Base-by-base conservation (phyloP, 148 eudicot species). In the Drosera capensis region DNA sequence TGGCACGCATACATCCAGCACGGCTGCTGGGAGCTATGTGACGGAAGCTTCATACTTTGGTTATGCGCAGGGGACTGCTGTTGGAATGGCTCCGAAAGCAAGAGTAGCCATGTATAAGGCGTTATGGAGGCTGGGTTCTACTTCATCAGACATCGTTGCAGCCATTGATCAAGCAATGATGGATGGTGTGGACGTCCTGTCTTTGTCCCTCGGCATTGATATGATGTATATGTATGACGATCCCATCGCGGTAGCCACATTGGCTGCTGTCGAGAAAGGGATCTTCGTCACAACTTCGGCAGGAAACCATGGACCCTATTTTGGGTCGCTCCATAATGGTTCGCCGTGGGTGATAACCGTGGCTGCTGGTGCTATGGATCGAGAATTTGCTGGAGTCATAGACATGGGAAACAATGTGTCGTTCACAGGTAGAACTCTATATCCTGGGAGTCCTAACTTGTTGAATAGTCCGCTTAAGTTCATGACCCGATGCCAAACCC, bases 1-100 rank as follows among this genome's bases (percentile, higher is more conserved):
- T 12, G 95, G 86, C 8, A 78, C 86, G 11, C 95, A 80, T 56
- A 86, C 86, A 0, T 76, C 86, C 1, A 77, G 92, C 2, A 80
- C 78, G 1, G 77, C 73, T 0, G 85, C 73, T 1, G 82, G 74
- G 15, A 53, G 30, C 1, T 34, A 48, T 7, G 72, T 62, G 16
- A 23, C 23, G 6, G 57, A 58, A 9, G 73, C 55, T 1, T 71
- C 62, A 0, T 61, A 56, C 28, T 60, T 65, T 2, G 77, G 70
- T 9, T 49, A 63, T 24, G 85, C 73, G 12, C 47, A 49, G 14
- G 79, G 90, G 0, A 64, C 56, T 0, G 86, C 82, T 1, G 38
- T 49, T 0, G 95, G 95, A 1, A 58, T 85, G 1, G 86, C 95
- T 0, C 82, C 80, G 0, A 80, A 68, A 31, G 95, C 95, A 0